These are phyloP conservation scores for Geranium rotundifolium DNA, from an alignment of 345 rosid species.

Conservation along the genomic window DNA sequence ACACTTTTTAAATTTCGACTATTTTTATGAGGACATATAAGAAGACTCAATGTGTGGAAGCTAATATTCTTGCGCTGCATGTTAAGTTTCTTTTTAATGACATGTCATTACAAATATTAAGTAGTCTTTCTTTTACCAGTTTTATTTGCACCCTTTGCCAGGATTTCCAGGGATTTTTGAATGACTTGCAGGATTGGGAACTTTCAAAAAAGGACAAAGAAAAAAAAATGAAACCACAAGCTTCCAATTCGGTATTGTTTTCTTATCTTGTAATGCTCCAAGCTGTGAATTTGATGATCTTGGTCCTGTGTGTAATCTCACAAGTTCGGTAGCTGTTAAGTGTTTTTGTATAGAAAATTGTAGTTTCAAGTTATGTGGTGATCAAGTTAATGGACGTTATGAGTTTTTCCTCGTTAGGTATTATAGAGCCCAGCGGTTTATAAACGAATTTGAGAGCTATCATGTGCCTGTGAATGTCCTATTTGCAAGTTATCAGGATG, in stretches of 20 bases:
- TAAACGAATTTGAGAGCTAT: not conserved
- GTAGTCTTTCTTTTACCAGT: not conserved
- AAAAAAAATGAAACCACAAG: conserved; percentile 44
- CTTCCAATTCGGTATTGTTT: conserved; percentile 27
- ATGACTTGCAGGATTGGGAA: conserved; percentile 97
- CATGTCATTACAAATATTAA: not conserved
- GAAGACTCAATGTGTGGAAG: not conserved
- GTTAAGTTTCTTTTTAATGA: not conserved
- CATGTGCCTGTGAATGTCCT: not conserved
- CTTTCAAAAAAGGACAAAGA: conserved; percentile 46
- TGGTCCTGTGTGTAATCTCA: not conserved
- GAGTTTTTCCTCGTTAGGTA: not conserved
- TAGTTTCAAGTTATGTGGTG: not conserved
- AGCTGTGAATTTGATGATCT: not conserved
- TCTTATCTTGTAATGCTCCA: not conserved
- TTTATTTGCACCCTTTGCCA: conserved; percentile 18
- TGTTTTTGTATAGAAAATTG: not conserved
- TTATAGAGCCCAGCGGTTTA: not conserved
- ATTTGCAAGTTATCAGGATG: not conserved
- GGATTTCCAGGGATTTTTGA: conserved; percentile 87
- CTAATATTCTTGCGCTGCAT: not conserved
- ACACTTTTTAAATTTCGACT: no score
- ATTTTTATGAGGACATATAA: not conserved
- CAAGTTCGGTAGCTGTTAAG: not conserved
- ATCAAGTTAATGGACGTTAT: not conserved